Conservation (phyloP, 371 early-diverging fungal genomes). For the Syncephalastrum contaminatum region DNA sequence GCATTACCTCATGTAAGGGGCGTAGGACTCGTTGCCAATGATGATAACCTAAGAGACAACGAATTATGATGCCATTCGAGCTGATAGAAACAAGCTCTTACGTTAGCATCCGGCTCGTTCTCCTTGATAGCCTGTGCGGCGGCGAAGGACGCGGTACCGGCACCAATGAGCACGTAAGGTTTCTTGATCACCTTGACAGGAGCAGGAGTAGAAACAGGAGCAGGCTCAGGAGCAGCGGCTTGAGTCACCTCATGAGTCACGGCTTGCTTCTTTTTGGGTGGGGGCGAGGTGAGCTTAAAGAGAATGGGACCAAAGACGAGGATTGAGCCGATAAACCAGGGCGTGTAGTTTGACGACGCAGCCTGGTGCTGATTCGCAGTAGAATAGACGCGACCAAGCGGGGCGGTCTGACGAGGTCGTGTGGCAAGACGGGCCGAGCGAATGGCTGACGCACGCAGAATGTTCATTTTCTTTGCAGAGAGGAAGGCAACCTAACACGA, state of each 20-base stretch:
- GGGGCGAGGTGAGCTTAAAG: constrained; percentile 60
- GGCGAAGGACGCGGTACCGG: constrained; percentile 68
- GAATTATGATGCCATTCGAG: not conserved
- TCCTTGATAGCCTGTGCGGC: constrained; percentile 72
- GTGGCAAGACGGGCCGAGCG: constrained; percentile 17
- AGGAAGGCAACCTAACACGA: not conserved
- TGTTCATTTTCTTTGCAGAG: constrained; percentile 10
- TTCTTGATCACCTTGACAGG: constrained; percentile 29
- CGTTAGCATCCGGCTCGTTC: constrained; percentile 65
- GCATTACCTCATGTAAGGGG: constrained; percentile 65
- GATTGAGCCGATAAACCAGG: constrained; percentile 61
- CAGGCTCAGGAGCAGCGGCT: constrained; percentile 2
- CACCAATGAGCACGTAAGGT: constrained; percentile 61
- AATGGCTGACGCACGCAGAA: constrained; percentile 17
- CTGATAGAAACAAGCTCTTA: constrained; percentile 21
- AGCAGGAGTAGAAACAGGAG: constrained; percentile 13
- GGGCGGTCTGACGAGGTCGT: constrained; percentile 9
- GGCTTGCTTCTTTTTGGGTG: constrained; percentile 47
- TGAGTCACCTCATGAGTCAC: constrained; percentile 14
- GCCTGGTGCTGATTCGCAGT: not conserved
- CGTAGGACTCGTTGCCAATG: constrained; percentile 61
- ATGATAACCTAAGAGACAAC: constrained; percentile 53
- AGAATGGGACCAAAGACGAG: constrained; percentile 59
- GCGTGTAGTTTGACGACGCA: constrained; percentile 34
- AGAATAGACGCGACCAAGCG: not conserved